Evolutionary conservation across 176 grass and related monocot species (phyloP).

Genomic region (Triticum timopheevii): DNA sequence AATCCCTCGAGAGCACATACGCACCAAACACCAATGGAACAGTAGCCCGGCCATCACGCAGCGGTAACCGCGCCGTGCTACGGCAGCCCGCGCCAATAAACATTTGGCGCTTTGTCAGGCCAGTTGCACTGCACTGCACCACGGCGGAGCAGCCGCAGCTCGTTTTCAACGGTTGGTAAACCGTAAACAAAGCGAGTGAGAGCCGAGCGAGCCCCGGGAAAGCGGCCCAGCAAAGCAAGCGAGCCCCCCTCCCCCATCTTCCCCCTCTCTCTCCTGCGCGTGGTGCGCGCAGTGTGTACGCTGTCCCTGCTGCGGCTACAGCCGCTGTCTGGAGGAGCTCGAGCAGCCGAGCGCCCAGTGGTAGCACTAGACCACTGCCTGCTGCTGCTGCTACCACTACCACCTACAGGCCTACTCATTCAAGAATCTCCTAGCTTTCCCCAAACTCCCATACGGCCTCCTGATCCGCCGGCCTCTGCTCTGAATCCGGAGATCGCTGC

Average conservation of each 20-base stretch:
- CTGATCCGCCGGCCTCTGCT: conserved; percentile 21
- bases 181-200: conserved; percentile 33
- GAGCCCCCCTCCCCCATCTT: neutral
- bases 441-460: conserved; percentile 15
- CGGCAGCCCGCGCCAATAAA: neutral
- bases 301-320: conserved; percentile 34
- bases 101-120: conserved; percentile 23
- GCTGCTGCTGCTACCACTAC: neutral
- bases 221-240: conserved; percentile 7
- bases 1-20: conserved; percentile 1
- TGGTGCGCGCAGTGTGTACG: conserved; percentile 26
- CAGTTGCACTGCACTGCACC: neutral
- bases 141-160: conserved; percentile 15
- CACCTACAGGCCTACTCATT: neutral
- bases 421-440: conserved; percentile 42
- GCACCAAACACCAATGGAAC: neutral
- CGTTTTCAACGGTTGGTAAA: conserved; percentile 50
- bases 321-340: conserved; percentile 33
- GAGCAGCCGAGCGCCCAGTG: neutral
- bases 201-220: conserved; percentile 20
- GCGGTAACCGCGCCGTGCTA: neutral
- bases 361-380: neutral
- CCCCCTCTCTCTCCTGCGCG: conserved; percentile 31
- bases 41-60: conserved; percentile 12
- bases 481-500: conserved; percentile 7